phyloP scores from a whole-genome alignment of 2,329 filamentous ascomycete genomes.

The Alternaria sp. region DNA sequence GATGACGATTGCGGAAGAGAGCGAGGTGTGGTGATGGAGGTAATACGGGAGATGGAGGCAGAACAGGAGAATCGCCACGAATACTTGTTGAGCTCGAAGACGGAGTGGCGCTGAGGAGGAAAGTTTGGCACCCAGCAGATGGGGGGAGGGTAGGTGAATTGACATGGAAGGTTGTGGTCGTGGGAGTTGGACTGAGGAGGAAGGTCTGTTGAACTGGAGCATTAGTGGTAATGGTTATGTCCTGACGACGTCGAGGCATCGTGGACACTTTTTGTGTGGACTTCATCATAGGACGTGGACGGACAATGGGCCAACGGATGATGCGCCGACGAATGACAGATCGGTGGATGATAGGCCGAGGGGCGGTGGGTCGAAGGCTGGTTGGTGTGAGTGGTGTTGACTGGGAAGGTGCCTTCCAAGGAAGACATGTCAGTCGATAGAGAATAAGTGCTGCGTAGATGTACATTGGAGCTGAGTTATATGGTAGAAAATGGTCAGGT shows the following conservation, averaged over 20 bases:
- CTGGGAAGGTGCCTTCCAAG: background rate
- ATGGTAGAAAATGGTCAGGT: background rate
- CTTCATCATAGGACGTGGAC: too few species aligned
- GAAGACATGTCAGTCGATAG: background rate
- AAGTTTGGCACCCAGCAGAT: background rate
- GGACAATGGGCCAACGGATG: background rate
- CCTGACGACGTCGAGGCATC: background rate
- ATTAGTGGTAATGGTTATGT: background rate
- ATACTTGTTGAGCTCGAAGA: background rate
- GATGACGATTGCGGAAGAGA: background rate
- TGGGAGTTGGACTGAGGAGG: constrained; percentile 9
- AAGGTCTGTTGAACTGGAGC: constrained; percentile 5
- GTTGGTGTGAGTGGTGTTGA: background rate
- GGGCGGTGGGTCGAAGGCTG: background rate
- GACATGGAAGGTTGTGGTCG: background rate
- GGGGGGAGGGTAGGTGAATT: background rate
- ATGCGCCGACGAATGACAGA: background rate
- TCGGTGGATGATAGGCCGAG: background rate
- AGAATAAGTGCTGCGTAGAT: background rate
- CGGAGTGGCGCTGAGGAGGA: constrained; percentile 11
- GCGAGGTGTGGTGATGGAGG: background rate
- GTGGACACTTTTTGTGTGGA: background rate
- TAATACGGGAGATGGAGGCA: background rate
- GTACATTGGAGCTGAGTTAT: background rate
- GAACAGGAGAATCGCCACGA: constrained; percentile 1